phyloP scores from a whole-genome alignment of 2,329 filamentous ascomycete species.

The Apiospora koreana region DNA sequence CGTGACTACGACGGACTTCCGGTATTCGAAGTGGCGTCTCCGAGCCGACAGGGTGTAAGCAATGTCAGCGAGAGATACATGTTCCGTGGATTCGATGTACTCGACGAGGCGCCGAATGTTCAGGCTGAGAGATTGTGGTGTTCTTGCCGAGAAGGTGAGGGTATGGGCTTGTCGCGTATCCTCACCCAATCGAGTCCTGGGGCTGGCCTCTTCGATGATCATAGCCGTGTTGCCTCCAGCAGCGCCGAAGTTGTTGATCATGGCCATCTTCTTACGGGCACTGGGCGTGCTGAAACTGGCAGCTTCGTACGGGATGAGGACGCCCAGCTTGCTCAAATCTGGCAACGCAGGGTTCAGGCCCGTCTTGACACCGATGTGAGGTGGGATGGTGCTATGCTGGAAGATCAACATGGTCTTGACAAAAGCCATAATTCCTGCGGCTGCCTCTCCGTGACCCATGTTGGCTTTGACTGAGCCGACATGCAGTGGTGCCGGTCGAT shows the following conservation, averaged over 20 bases:
- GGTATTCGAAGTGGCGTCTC: conserved; percentile 20
- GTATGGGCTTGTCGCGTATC: conserved; percentile 45
- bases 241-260: conserved; percentile 56
- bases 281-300: not conserved
- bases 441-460: conserved; percentile 47
- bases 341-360: conserved; percentile 46
- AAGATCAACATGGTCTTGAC: conserved; percentile 48
- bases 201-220: conserved; percentile 47
- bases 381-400: conserved; percentile 40
- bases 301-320: conserved; percentile 36
- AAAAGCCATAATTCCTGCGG: conserved; percentile 39
- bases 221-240: conserved; percentile 59
- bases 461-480: conserved; percentile 51
- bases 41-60: conserved; percentile 58
- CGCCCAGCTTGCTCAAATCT: conserved; percentile 40
- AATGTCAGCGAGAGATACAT: conserved; percentile 42
- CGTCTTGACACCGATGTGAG: conserved; percentile 51
- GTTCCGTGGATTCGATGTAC: conserved; percentile 42
- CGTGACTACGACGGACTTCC: not conserved
- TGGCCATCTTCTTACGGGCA: conserved; percentile 3
- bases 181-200: not conserved
- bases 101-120: conserved; percentile 33
- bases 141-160: conserved; percentile 49
- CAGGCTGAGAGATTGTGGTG: conserved; percentile 35
- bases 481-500: conserved; percentile 34